Conservation (phyloP, 805 yeast genomes). For the Candida pseudoglaebosa region DNA sequence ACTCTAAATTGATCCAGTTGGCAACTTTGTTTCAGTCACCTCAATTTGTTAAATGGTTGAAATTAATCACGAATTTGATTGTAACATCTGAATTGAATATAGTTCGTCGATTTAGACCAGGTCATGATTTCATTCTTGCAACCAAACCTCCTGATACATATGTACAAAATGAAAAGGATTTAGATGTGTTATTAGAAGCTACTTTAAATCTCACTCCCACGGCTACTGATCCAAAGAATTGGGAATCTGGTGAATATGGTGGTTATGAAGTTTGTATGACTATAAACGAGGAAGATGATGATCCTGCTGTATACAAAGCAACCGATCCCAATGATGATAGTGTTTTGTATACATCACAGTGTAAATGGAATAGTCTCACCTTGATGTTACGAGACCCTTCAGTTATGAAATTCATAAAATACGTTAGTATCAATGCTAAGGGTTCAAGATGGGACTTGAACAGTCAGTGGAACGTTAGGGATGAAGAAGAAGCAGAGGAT, state of each 20-base stretch:
- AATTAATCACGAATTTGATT: conserved; percentile 54
- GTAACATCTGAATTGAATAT: conserved; percentile 65
- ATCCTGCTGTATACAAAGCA: conserved; percentile 75
- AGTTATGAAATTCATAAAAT: conserved; percentile 89
- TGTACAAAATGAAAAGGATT: conserved; percentile 32
- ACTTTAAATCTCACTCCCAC: conserved; percentile 78
- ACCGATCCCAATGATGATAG: conserved; percentile 62
- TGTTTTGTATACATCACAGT: conserved; percentile 74
- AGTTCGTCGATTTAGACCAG: conserved; percentile 89
- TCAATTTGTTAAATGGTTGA: conserved; percentile 69
- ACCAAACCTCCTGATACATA: conserved; percentile 49
- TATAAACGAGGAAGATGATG: conserved; percentile 55
- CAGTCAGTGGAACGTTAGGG: conserved; percentile 72
- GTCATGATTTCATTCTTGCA: conserved; percentile 89
- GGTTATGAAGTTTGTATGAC: conserved; percentile 92
- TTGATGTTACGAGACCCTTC: conserved; percentile 79
- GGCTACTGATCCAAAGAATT: conserved; percentile 50
- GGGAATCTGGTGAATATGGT: conserved; percentile 89
- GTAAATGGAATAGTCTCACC: conserved; percentile 76
- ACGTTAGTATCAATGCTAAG: conserved; percentile 80
- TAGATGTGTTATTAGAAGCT: conserved; percentile 62
- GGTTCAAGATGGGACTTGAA: conserved; percentile 92
- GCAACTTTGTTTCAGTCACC: conserved; percentile 56
- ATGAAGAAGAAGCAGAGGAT: conserved; percentile 41
- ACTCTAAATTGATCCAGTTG: conserved; percentile 44